Evolutionary conservation across 257 asterid species (phyloP), one percentile per base, ranked within the genome.

Genomic region (Coffea canephora): DNA sequence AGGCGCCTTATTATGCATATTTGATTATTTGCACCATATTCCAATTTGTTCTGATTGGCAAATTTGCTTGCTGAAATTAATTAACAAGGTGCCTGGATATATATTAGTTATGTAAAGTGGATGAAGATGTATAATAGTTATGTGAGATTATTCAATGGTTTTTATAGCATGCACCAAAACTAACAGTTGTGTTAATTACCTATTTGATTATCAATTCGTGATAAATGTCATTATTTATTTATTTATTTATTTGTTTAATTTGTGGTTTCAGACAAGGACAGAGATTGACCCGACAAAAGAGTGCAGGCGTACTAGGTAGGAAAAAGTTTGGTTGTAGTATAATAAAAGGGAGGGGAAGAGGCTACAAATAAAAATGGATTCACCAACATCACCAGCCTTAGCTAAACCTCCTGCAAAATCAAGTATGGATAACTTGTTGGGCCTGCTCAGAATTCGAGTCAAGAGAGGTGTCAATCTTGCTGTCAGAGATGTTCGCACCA

Each of bases 391-490:
- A 49, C 81, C 73, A n/a, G 45, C 64, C 15, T 48, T 36, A 19
- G 16, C 74, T 6, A 48, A 34, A 8, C 10, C 62, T 43, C n/a
- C 59, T 8, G 67, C 78, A 21, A 69, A 82, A 21, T 72, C 83
- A 27, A 70, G 69, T 41, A 87, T 90, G 92, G 92, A 94, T 27
- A 79, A 84, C 49, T 80, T 89, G 78, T 77, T 91, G 90, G 98
- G 98, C 23, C 88, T 94, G 65, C 93, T 94, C 27, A 85, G 96
- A 78, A 85, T 94, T 71, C 85, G 95, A 43, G 78, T 94, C 12
- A 87, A 89, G 65, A 83, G 88, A 84, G 98, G 98, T 34, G 76
- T 91, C 18, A 93, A 94, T 83, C 98, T 94, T 45, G 98, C 97
- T 6, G 91, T 94, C 78, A 96, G 97, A 13, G 98, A 94, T 81